Conservation (phyloP, 176 grass and related monocot genomes). For the Zoysia japonica region DNA sequence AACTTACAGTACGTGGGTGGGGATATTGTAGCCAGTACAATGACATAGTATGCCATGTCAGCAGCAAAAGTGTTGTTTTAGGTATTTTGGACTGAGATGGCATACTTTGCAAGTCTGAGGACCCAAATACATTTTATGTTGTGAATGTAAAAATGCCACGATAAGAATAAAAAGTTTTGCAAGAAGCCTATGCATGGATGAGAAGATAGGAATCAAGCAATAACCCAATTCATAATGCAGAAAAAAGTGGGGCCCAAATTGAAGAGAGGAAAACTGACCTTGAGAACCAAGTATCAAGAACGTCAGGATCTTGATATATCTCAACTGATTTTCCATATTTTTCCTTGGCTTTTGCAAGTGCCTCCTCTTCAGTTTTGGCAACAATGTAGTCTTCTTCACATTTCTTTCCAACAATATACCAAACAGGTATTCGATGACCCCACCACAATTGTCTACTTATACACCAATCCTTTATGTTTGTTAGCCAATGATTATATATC, state of each 20-base stretch:
- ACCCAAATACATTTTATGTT: neutral
- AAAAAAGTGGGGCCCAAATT: slow-evolving; percentile 31
- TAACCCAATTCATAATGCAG: neutral
- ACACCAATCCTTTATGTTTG: slow-evolving; percentile 99
- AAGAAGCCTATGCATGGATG: slow-evolving; percentile 8
- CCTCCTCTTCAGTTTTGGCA: slow-evolving; percentile 75
- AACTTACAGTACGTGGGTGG: neutral
- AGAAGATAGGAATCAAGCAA: slow-evolving; percentile 1
- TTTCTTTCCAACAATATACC: slow-evolving; percentile 94
- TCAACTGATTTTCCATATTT: slow-evolving; percentile 95
- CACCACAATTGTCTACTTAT: slow-evolving; percentile 99
- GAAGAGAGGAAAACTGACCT: slow-evolving; percentile 59
- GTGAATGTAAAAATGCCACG: slow-evolving; percentile 2
- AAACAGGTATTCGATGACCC: slow-evolving; percentile 97
- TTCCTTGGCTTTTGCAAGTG: slow-evolving; percentile 70
- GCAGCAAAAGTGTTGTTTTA: neutral
- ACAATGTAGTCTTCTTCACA: slow-evolving; percentile 94
- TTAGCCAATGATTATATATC: slow-evolving; percentile 99
- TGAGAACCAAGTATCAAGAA: slow-evolving; percentile 98
- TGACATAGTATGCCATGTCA: no score
- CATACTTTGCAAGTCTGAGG: neutral
- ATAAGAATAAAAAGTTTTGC: neutral
- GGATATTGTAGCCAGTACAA: neutral
- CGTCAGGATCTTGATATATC: slow-evolving; percentile 98
- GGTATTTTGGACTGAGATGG: neutral